Evolutionary conservation across 1,139 yeast species (phyloP), one percentile per base, ranked within the genome.

Genomic region (Maudiozyma humilis): DNA sequence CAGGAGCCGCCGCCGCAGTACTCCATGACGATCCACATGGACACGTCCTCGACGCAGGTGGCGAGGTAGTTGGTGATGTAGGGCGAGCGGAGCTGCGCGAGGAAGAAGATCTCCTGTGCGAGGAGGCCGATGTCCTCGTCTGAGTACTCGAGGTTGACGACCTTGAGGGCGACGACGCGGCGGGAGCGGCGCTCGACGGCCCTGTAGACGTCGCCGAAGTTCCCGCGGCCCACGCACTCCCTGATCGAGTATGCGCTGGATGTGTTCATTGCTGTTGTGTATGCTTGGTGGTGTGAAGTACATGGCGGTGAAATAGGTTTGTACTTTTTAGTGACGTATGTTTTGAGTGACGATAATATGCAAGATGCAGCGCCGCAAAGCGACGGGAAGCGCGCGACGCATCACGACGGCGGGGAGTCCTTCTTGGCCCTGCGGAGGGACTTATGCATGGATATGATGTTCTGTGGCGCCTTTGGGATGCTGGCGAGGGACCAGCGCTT

Each of bases 1-100:
- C 95, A 84, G 1, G 95, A 84, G 0, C 96, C 95, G 18, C 94
- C 95, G 12, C 89, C 94, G 64, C 96, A 88, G 59, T 75, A 85
- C 60, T 88, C 96, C 95, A 88, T 85, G 4, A 84, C 82, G 42
- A 88, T 84, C 80, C 89, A 87, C 80, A 88, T 76, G 18, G 77
- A 74, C 35, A 76, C 76, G 44, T 76, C 85, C 42, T 70, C 68
- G 10, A 80, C 64, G 56, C 79, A 76, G 0, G 94, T 79, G 41
- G 78, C 79, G 52, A 67, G 70, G 62, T 85, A 84, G 47, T 65
- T 69, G 13, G 89, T 83, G 41, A 87, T 78, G 56, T 74, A 73
- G 0, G 75, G 75, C n/a, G 82, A 76, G 46, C 72, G 70, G 48
- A 87, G 65, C 43, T 77, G 76, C 14, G 87, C 77, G 33, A 88